Conservation (phyloP, 306 rosid species). For the Quercus robur region DNA sequence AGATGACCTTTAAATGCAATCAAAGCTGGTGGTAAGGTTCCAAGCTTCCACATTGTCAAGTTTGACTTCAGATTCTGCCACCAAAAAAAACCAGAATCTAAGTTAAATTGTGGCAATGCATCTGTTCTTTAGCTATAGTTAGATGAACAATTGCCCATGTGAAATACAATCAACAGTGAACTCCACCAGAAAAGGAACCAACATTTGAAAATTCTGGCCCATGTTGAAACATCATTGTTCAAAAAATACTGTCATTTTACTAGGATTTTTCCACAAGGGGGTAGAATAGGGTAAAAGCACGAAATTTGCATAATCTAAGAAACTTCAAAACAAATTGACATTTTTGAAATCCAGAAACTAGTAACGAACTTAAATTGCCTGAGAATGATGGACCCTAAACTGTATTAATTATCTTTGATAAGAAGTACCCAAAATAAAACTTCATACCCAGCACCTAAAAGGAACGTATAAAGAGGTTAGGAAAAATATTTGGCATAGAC, state of each 20-base stretch:
- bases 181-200: background rate
- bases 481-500: background rate
- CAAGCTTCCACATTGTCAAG: conserved; percentile 94
- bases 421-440: background rate
- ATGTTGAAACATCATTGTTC: background rate
- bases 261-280: background rate
- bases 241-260: background rate
- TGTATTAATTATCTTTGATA: background rate
- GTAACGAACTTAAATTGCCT: background rate
- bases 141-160: background rate
- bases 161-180: background rate
- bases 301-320: background rate
- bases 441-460: background rate
- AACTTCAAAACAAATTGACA: background rate
- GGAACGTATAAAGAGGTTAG: background rate
- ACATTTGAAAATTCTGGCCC: background rate
- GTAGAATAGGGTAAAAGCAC: background rate
- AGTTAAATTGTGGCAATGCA: background rate
- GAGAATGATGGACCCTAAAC: background rate
- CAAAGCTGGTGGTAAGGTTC: conserved; percentile 96
- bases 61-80: conserved; percentile 84
- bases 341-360: background rate
- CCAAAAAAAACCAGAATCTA: background rate
- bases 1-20: conserved; percentile 93
- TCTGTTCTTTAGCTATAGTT: background rate